Evolutionary conservation across 2,329 filamentous ascomycete species (phyloP).

Genomic region (Ilyonectria sp.): DNA sequence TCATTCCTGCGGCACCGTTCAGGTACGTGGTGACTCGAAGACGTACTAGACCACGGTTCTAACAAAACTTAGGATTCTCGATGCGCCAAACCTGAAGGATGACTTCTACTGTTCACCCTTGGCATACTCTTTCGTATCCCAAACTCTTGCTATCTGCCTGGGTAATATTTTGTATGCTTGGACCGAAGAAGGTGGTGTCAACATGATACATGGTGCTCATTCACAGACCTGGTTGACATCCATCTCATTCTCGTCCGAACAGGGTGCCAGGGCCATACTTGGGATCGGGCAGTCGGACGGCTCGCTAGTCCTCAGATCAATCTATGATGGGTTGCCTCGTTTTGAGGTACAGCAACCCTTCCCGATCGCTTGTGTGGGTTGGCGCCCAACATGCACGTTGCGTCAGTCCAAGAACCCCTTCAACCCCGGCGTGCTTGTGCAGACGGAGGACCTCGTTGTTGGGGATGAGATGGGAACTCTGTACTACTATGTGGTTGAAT

Average conservation of each 20-base stretch:
- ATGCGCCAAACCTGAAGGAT: constrained; percentile 90
- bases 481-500: constrained; percentile 93
- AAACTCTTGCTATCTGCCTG: constrained; percentile 87
- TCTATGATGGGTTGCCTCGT: constrained; percentile 77
- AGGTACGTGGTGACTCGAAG: constrained; percentile 65
- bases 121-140: constrained; percentile 83
- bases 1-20: constrained; percentile 82
- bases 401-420: constrained; percentile 67
- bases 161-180: constrained; percentile 87
- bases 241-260: constrained; percentile 87
- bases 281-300: constrained; percentile 88
- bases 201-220: constrained; percentile 57
- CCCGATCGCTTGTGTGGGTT: constrained; percentile 85
- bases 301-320: constrained; percentile 82
- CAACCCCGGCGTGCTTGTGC: constrained; percentile 65
- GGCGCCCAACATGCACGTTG: constrained; percentile 75
- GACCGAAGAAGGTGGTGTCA: constrained; percentile 82
- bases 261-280: constrained; percentile 84
- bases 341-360: constrained; percentile 82
- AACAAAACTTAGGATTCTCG: constrained; percentile 75
- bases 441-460: constrained; percentile 87
- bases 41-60: constrained; percentile 42
- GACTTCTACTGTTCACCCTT: constrained; percentile 96
- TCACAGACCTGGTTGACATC: constrained; percentile 77
- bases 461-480: constrained; percentile 87